These are phyloP conservation scores for Aschersonia sp. DNA, from an alignment of 2,329 filamentous ascomycete genomes.

Conservation along the genomic window DNA sequence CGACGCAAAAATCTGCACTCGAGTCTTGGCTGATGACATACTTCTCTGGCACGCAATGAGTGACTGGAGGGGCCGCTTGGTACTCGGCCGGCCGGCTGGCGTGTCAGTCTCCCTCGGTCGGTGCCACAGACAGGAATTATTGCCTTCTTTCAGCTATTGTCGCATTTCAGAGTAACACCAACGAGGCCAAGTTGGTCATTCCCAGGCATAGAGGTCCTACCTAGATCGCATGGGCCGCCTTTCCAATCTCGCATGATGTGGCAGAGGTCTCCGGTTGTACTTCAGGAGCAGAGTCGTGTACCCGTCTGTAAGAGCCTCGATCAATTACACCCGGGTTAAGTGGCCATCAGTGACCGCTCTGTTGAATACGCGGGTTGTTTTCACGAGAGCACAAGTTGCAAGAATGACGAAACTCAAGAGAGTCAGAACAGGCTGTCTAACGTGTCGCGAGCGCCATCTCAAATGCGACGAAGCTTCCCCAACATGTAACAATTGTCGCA, in stretches of 20 bases:
- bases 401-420: constrained; percentile 40
- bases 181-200: neutral
- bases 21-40: too few relatives aligned
- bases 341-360: neutral
- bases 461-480: constrained; percentile 71
- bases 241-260: neutral
- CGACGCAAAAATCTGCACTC: too few relatives aligned
- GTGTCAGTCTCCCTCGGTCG: neutral
- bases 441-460: constrained; percentile 75
- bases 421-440: constrained; percentile 80
- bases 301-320: neutral
- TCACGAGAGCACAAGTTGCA: neutral
- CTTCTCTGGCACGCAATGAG: neutral
- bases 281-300: neutral
- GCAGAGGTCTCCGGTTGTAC: neutral
- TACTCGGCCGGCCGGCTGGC: neutral
- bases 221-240: neutral
- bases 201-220: neutral
- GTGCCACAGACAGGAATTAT: neutral
- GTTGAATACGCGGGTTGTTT: neutral
- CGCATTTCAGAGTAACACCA: neutral
- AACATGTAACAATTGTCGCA: constrained; percentile 64
- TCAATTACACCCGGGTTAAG: neutral
- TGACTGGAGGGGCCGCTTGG: neutral
- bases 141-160: neutral